Base-by-base conservation (phyloP, 768 basidiomycete species). In the Melanogaster broomeanus region DNA sequence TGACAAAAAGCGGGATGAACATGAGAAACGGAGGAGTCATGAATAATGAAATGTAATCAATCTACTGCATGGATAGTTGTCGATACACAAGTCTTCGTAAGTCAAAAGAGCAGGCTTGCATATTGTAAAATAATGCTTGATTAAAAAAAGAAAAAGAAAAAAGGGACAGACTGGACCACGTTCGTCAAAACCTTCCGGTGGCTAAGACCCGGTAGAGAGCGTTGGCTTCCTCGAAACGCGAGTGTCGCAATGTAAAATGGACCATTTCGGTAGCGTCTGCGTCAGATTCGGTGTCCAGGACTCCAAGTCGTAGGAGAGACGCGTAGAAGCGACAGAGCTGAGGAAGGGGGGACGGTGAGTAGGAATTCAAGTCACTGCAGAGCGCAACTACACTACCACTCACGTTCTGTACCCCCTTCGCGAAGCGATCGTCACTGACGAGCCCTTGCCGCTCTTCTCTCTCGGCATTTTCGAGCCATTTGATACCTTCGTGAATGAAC, bases 291-390 rank as follows among this genome's bases (percentile, higher is more conserved):
- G 81, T 75, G 59, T 88, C 86, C 49, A 89, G 77, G 61, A 90
- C 79, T 43, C 69, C 69, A 8, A 81, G 73, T 62, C 85, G 87
- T 71, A 90, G 78, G 42, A 92, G 74, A 0, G 87, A 84, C 52
- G 72, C 71, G 64, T 84, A 91, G 67, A 91, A 91, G 11, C 89
- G 84, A 66, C 87, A 90, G 28, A 90, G 75, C 88, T 90, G 58
- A 0, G 55, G 18, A 41, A 21, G 21, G 28, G 15, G 48, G 43
- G 42, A 10, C 4, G 42, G 19, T 44, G 37, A 57, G 52, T 47
- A 38, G 12, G 57, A 40, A 55, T 39, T 16, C 34, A 35, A 40
- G 27, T 31, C n/a, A 33, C 18, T 18, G 22, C 53, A 37, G n/a
- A 8, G 45, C 34, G 34, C 25, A 37, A 58, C 16, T 38, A 19